phyloP scores from a whole-genome alignment of 2,329 filamentous ascomycete genomes.

The Xylariaceae sp. region DNA sequence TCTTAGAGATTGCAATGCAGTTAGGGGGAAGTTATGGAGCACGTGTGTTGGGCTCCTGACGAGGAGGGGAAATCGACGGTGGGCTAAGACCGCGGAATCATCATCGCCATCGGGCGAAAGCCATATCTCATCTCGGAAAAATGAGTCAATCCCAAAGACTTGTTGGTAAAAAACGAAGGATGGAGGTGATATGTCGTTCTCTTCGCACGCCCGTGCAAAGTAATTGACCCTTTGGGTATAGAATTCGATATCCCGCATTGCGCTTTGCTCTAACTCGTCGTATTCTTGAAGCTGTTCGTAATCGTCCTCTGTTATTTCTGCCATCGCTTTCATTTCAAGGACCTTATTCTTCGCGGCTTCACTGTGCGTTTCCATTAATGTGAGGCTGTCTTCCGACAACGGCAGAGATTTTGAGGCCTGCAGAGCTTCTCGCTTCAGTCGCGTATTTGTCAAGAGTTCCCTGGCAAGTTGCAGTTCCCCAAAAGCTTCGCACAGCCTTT shows the following conservation, averaged over 20 bases:
- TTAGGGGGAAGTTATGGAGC: constrained; percentile 36
- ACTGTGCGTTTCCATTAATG: constrained; percentile 23
- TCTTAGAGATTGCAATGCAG: constrained; percentile 38
- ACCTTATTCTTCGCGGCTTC: constrained; percentile 33
- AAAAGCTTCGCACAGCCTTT: constrained; percentile 38
- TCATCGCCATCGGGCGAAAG: constrained; percentile 31
- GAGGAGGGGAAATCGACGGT: constrained; percentile 40
- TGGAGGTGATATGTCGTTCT: constrained; percentile 39
- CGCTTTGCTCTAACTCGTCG: constrained; percentile 32
- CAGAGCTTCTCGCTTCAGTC: constrained; percentile 33
- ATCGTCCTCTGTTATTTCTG: constrained; percentile 35
- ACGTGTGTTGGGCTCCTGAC: constrained; percentile 46
- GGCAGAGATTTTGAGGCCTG: constrained; percentile 21
- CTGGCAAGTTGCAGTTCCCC: constrained; percentile 42
- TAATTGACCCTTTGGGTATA: constrained; percentile 32
- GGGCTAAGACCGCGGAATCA: constrained; percentile 31
- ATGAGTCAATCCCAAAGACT: constrained; percentile 37
- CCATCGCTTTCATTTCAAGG: constrained; percentile 31
- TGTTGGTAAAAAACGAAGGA: constrained; percentile 38
- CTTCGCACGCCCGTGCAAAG: constrained; percentile 38
- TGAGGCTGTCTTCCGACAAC: constrained; percentile 20
- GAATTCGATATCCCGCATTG: constrained; percentile 31
- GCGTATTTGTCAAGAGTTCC: constrained; percentile 43
- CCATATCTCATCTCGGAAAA: constrained; percentile 38
- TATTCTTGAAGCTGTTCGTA: constrained; percentile 42